Percentiles rank a stretch among this genome's conserved stretches.
These are phyloP conservation scores for Mycena pura DNA, from an alignment of 768 basidiomycete species.

Conservation along the genomic window DNA sequence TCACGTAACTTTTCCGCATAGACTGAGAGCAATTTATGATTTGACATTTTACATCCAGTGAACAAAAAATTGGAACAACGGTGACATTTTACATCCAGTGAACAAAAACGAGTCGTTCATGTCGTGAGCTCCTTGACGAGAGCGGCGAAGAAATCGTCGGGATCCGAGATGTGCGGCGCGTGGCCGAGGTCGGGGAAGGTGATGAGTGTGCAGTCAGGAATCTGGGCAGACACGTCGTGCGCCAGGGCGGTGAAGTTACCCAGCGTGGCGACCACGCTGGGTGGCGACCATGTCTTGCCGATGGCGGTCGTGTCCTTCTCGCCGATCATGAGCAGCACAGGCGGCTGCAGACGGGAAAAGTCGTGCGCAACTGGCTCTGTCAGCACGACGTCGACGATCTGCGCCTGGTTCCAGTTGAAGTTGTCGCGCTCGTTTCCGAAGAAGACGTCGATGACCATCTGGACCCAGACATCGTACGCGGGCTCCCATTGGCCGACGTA, in stretches of 20 bases:
- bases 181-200: conserved; percentile 15
- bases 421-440: conserved; percentile 6
- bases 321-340: conserved; percentile 14
- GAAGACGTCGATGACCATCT: conserved; percentile 16
- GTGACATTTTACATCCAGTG: too few relatives aligned
- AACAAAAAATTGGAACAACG: too few relatives aligned
- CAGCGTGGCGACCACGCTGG: conserved; percentile 7
- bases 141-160: conserved; percentile 1
- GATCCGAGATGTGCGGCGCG: conserved; percentile 10
- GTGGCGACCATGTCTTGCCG: conserved; percentile 10
- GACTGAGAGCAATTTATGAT: too few relatives aligned
- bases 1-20: too few relatives aligned
- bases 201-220: conserved; percentile 7
- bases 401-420: conserved; percentile 13
- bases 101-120: neutral
- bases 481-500: conserved; percentile 14
- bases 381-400: conserved; percentile 12
- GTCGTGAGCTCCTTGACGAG: conserved; percentile 4
- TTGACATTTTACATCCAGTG: too few relatives aligned
- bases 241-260: conserved; percentile 10
- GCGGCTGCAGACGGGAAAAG: neutral
- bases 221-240: conserved; percentile 1
- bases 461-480: conserved; percentile 9
- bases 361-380: conserved; percentile 10
- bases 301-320: conserved; percentile 16